Percentiles rank a stretch among this genome's conserved stretches.
These are phyloP conservation scores for Fusarium longipes DNA, from an alignment of 2,329 filamentous ascomycete genomes.

Conservation along the genomic window DNA sequence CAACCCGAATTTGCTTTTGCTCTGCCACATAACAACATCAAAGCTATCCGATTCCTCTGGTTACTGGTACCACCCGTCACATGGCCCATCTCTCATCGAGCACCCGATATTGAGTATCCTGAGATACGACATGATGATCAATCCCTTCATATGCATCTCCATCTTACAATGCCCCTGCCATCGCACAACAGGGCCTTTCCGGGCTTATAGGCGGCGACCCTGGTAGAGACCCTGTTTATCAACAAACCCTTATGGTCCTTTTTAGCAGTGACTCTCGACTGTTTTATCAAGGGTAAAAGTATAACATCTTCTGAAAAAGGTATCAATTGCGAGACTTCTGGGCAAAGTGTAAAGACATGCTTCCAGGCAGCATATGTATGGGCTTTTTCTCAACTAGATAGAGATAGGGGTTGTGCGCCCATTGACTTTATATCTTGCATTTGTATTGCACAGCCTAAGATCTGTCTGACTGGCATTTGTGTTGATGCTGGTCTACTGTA, in stretches of 20 bases:
- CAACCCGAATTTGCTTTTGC: slow-evolving; percentile 45
- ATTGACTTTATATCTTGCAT: slow-evolving; percentile 45
- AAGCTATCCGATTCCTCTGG: slow-evolving; percentile 29
- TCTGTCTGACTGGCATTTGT: slow-evolving; percentile 38
- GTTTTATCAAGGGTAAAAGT: not conserved
- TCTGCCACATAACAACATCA: slow-evolving; percentile 29
- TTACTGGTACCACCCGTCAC: slow-evolving; percentile 39
- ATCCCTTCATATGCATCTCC: slow-evolving; percentile 18
- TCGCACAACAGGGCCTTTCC: slow-evolving; percentile 34
- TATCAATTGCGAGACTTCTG: slow-evolving; percentile 32
- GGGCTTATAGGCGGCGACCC: slow-evolving; percentile 27
- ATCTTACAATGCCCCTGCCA: slow-evolving; percentile 18
- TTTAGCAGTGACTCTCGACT: not conserved
- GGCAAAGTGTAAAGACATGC: not conserved
- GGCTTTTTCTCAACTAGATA: not conserved
- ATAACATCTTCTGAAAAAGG: slow-evolving; percentile 18
- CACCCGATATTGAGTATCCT: slow-evolving; percentile 25
- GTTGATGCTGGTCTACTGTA: slow-evolving; percentile 11
- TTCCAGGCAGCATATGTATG: not conserved
- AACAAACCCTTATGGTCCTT: slow-evolving; percentile 16
- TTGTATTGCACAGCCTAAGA: slow-evolving; percentile 42
- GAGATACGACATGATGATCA: slow-evolving; percentile 29
- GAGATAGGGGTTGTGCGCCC: slow-evolving; percentile 36
- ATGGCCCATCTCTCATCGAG: slow-evolving; percentile 38
- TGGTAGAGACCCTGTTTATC: slow-evolving; percentile 37